Evolutionary conservation across 495 filamentous ascomycete species (phyloP).

Genomic region (Aspergillus biplanus): DNA sequence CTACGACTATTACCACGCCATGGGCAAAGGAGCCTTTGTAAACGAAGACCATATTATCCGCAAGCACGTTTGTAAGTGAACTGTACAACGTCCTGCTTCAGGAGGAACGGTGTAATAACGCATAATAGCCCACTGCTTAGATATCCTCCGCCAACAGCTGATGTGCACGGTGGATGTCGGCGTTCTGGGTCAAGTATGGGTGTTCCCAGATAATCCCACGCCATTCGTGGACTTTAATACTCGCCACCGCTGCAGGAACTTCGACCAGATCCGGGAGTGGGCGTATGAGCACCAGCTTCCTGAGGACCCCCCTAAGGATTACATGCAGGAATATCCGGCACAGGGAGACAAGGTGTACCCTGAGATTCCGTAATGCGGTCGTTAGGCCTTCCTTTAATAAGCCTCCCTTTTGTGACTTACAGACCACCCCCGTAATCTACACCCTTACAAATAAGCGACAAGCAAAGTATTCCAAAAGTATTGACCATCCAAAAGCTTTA

Average conservation of each 20-base stretch:
- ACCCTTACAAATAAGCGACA: no score
- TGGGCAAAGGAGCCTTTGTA: constrained; percentile 50
- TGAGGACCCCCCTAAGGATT: constrained; percentile 41
- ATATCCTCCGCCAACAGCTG: constrained; percentile 57
- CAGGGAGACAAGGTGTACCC: neutral
- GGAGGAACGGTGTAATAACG: neutral
- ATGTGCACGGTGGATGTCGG: constrained; percentile 60
- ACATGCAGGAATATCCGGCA: constrained; percentile 32
- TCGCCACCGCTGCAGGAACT: constrained; percentile 58
- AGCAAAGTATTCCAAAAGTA: no score
- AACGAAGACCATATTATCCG: constrained; percentile 54
- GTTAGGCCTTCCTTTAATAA: no score
- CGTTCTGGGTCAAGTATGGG: constrained; percentile 58
- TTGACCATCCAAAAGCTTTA: no score
- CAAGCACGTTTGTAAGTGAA: constrained; percentile 49
- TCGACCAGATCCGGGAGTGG: constrained; percentile 55
- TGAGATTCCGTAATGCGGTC: neutral
- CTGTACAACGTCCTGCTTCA: neutral
- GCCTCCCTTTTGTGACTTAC: no score
- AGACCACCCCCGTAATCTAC: no score
- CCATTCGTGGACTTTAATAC: constrained; percentile 61
- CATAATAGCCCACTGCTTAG: constrained; percentile 54
- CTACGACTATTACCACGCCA: constrained; percentile 56
- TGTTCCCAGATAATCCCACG: constrained; percentile 41
- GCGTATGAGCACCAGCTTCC: constrained; percentile 52